A percentile compares a stretch with the other conserved stretches of the same genome.
Conservation (phyloP, 768 basidiomycete genomes). For the Crepidotus variabilis region DNA sequence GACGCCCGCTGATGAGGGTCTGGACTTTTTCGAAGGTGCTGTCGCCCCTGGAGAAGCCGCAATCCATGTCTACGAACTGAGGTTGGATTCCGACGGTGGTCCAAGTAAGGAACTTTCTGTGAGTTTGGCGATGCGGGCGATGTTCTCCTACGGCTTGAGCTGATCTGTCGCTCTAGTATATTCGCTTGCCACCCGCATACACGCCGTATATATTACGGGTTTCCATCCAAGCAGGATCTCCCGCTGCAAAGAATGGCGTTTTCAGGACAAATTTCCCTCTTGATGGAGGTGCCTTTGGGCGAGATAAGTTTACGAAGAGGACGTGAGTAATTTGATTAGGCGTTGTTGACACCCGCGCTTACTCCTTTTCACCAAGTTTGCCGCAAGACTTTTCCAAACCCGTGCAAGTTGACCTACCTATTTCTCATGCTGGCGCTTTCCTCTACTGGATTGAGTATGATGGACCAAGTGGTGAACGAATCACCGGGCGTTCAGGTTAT, state of each 20-base stretch:
- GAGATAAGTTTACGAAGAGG: slow-evolving; percentile 70
- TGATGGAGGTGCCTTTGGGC: slow-evolving; percentile 81
- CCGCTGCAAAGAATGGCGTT: slow-evolving; percentile 84
- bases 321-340: slow-evolving; percentile 49
- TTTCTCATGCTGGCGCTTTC: slow-evolving; percentile 96
- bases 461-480: slow-evolving; percentile 53
- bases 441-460: slow-evolving; percentile 95
- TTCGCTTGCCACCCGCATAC: slow-evolving; percentile 90
- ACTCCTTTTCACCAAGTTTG: slow-evolving; percentile 43
- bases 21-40: slow-evolving; percentile 77
- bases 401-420: slow-evolving; percentile 91
- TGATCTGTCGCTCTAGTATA: slow-evolving; percentile 56
- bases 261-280: slow-evolving; percentile 97
- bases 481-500: slow-evolving; percentile 85
- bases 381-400: slow-evolving; percentile 87
- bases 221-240: slow-evolving; percentile 87
- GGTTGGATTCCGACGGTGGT: slow-evolving; percentile 86
- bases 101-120: slow-evolving; percentile 85
- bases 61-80: slow-evolving; percentile 82
- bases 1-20: slow-evolving; percentile 91
- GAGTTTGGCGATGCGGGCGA: slow-evolving; percentile 20
- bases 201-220: slow-evolving; percentile 89
- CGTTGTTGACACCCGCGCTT: slow-evolving; percentile 15
- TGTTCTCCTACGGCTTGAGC: slow-evolving; percentile 8
- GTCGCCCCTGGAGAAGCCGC: slow-evolving; percentile 51